Conservation (phyloP, 345 rosid genomes). For the Mercurialis annua region DNA sequence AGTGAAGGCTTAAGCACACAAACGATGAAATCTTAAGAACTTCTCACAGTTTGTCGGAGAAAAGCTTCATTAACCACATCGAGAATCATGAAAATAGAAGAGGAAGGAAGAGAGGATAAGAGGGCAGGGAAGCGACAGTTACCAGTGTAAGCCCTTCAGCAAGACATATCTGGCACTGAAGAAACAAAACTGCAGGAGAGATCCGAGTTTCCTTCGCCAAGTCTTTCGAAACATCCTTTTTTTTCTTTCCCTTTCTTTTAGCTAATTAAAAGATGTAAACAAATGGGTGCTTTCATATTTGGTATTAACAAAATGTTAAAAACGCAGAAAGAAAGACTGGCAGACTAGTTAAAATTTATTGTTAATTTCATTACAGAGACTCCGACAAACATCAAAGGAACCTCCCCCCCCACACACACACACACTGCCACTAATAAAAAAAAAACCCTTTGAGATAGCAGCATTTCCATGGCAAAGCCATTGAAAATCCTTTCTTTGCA, state of each 20-base stretch:
- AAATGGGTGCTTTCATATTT: conserved; percentile 5
- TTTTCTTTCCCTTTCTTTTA: conserved; percentile 77
- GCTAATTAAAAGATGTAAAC: conserved; percentile 37
- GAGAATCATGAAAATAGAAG: not conserved
- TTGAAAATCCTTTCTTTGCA: not conserved
- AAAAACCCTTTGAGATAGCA: not conserved
- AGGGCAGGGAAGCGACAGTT: not conserved
- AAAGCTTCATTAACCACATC: not conserved
- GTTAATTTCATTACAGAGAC: not conserved
- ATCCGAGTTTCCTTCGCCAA: conserved; percentile 57
- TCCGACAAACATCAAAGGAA: not conserved
- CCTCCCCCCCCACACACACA: too few species aligned
- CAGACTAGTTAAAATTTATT: not conserved
- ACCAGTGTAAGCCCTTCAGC: conserved; percentile 95
- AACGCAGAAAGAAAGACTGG: not conserved
- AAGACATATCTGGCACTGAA: conserved; percentile 78
- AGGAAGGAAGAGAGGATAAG: not conserved
- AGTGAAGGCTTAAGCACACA: not conserved
- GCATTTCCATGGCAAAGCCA: not conserved
- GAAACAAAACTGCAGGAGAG: conserved; percentile 63
- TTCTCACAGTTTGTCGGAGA: not conserved
- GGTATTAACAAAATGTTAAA: not conserved
- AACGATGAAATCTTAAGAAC: not conserved
- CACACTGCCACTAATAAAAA: too few species aligned
- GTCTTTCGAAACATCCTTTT: conserved; percentile 63